Evolutionary conservation across 345 rosid genomes (phyloP).

Genomic region (Boechera retrofracta): DNA sequence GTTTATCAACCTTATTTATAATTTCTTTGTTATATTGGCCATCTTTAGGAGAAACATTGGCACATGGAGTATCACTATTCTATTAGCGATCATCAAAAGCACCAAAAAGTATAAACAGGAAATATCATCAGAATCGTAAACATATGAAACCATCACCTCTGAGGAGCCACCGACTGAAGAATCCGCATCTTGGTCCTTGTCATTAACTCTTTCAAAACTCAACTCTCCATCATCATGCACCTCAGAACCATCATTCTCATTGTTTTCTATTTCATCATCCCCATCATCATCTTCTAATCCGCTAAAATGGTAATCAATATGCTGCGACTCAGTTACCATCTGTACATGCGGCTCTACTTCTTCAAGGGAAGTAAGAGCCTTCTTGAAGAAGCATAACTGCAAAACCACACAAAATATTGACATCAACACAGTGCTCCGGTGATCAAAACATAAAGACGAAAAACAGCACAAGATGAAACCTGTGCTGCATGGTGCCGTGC

Average conservation of each 20-base stretch:
- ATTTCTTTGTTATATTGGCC: neutral
- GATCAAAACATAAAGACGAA: slow-evolving; percentile 26
- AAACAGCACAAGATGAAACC: slow-evolving; percentile 53
- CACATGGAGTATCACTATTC: slow-evolving; percentile 18
- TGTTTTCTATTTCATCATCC: slow-evolving; percentile 55
- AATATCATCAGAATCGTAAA: slow-evolving; percentile 21
- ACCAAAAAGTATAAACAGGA: slow-evolving; percentile 2
- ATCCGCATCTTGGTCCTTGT: slow-evolving; percentile 53
- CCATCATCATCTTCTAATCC: slow-evolving; percentile 77
- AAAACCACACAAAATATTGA: slow-evolving; percentile 34
- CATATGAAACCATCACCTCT: slow-evolving; percentile 60
- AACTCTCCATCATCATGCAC: slow-evolving; percentile 70
- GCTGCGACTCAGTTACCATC: slow-evolving; percentile 67
- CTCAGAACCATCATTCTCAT: slow-evolving; percentile 56
- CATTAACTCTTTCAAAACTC: slow-evolving; percentile 77
- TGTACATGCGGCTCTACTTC: slow-evolving; percentile 79
- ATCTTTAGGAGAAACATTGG: slow-evolving; percentile 6
- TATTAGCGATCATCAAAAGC: slow-evolving; percentile 10
- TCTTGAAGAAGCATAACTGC: slow-evolving; percentile 85
- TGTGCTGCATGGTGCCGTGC: slow-evolving; percentile 99
- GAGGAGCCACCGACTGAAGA: slow-evolving; percentile 54
- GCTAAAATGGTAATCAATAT: slow-evolving; percentile 85
- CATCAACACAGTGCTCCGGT: slow-evolving; percentile 15
- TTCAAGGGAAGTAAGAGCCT: slow-evolving; percentile 84
- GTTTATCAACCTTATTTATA: slow-evolving; percentile 13